Conservation (phyloP, 495 filamentous ascomycete species). For the Xylaria venustula region DNA sequence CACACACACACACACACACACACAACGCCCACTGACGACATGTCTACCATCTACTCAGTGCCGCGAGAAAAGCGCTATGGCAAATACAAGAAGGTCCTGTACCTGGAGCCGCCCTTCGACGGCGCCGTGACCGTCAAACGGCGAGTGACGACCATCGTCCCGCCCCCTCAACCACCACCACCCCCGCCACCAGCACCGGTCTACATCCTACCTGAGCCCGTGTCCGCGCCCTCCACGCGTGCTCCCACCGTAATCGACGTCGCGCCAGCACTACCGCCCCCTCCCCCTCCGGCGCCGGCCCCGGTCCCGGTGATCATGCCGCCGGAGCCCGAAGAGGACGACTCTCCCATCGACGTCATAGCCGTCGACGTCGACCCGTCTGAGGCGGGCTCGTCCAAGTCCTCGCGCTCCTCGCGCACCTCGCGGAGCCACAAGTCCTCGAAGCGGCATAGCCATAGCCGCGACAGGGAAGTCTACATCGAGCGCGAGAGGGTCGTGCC, state of each 20-base stretch:
- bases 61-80: slow-evolving; percentile 28
- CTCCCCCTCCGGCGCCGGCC: slow-evolving; percentile 21
- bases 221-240: slow-evolving; percentile 2
- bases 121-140: slow-evolving; percentile 38
- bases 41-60: slow-evolving; percentile 28
- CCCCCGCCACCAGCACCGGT: slow-evolving; percentile 19
- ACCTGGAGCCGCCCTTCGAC: slow-evolving; percentile 41
- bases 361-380: slow-evolving; percentile 50
- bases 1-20: background rate
- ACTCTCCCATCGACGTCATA: slow-evolving; percentile 49
- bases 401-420: slow-evolving; percentile 26
- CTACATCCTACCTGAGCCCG: slow-evolving; percentile 1
- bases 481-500: slow-evolving; percentile 46
- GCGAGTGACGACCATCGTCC: slow-evolving; percentile 44
- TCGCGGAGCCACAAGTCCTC: slow-evolving; percentile 22
- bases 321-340: slow-evolving; percentile 22
- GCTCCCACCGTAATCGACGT: slow-evolving; percentile 27
- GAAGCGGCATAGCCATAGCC: slow-evolving; percentile 21
- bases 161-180: slow-evolving; percentile 29
- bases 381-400: slow-evolving; percentile 19
- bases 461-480: slow-evolving; percentile 45
- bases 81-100: slow-evolving; percentile 46
- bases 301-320: slow-evolving; percentile 16
- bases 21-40: slow-evolving; percentile 18
- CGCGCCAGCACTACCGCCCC: slow-evolving; percentile 28